Conservation (phyloP, 495 filamentous ascomycete genomes). For the Amorphotheca resinae region DNA sequence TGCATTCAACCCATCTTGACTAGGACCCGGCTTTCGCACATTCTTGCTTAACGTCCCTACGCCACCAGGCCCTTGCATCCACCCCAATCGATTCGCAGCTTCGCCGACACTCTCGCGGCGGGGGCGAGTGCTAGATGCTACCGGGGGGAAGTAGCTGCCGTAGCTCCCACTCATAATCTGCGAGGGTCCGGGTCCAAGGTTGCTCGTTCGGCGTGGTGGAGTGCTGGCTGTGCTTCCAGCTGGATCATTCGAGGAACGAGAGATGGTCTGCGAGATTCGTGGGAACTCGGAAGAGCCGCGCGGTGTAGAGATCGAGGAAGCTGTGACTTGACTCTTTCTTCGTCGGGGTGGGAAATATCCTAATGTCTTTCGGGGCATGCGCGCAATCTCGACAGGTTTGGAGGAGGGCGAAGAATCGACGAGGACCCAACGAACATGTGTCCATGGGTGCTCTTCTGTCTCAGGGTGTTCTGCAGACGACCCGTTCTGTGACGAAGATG, state of each 20-base stretch:
- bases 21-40: conserved; percentile 63
- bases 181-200: conserved; percentile 10
- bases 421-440: conserved; percentile 74
- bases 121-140: conserved; percentile 14
- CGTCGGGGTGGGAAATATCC: conserved; percentile 88
- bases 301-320: conserved; percentile 47
- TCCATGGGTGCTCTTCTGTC: conserved; percentile 43
- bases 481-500: conserved; percentile 3
- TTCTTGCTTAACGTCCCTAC: conserved; percentile 66
- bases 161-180: conserved; percentile 17
- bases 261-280: conserved; percentile 25
- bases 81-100: conserved; percentile 25
- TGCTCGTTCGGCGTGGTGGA: conserved; percentile 10
- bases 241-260: conserved; percentile 18
- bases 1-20: conserved; percentile 65
- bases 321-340: conserved; percentile 58
- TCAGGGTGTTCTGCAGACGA: conserved; percentile 19
- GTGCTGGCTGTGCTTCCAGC: conserved; percentile 20
- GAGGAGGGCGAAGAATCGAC: conserved; percentile 49
- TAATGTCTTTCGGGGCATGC: conserved; percentile 65
- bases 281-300: conserved; percentile 47
- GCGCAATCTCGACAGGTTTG: conserved; percentile 69
- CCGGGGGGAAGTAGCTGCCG: conserved; percentile 19
- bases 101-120: conserved; percentile 15
- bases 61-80: conserved; percentile 68